Evolutionary conservation across 2,329 filamentous ascomycete genomes (phyloP).

Genomic region (Phyllosticta citribraziliensis): DNA sequence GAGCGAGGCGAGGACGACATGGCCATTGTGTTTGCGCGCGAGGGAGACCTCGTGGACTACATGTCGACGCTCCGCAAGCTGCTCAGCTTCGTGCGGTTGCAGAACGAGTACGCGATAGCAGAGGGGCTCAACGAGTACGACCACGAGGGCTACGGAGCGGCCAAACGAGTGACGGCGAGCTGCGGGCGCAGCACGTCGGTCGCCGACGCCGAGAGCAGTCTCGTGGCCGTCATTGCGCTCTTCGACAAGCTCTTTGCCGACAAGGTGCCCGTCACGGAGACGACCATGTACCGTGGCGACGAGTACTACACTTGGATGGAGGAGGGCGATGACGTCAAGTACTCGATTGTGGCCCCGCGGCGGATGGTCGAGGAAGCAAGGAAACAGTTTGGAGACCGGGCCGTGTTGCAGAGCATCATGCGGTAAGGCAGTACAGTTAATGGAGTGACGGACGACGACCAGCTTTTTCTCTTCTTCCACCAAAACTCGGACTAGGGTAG

Average conservation of each 20-base stretch:
- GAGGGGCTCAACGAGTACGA: slow-evolving; percentile 13
- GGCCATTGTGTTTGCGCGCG: slow-evolving; percentile 30
- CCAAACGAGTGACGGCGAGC: slow-evolving; percentile 19
- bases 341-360: slow-evolving; percentile 28
- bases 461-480: not conserved
- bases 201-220: slow-evolving; percentile 28
- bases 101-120: slow-evolving; percentile 9
- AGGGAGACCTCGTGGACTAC: slow-evolving; percentile 74
- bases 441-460: not conserved
- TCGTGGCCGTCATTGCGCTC: slow-evolving; percentile 24
- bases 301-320: slow-evolving; percentile 28
- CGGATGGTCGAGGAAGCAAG: slow-evolving; percentile 22
- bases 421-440: not conserved
- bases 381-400: slow-evolving; percentile 5
- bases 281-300: slow-evolving; percentile 21
- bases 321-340: slow-evolving; percentile 20
- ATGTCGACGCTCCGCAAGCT: slow-evolving; percentile 71
- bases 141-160: slow-evolving; percentile 16
- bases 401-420: not conserved
- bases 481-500: not conserved
- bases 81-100: slow-evolving; percentile 32
- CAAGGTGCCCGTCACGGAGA: slow-evolving; percentile 23
- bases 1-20: slow-evolving; percentile 25
- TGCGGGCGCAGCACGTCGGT: slow-evolving; percentile 30
- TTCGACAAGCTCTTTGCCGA: slow-evolving; percentile 25